Conservation (phyloP, 2,329 filamentous ascomycete genomes). For the Phialophora macrospora region DNA sequence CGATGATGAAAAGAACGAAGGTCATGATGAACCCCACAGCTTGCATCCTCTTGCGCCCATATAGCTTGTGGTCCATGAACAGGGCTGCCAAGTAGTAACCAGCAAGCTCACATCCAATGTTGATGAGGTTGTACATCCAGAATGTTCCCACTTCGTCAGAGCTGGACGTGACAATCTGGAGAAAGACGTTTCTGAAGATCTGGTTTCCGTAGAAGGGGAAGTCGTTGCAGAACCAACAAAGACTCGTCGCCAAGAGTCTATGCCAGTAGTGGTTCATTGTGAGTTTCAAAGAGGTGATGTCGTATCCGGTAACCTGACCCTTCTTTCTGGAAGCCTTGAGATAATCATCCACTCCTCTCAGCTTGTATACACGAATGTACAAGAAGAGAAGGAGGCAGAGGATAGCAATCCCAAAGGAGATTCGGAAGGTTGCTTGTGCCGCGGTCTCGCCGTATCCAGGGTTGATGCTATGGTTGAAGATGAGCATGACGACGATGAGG, state of each 20-base stretch:
- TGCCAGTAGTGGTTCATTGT: conserved; percentile 79
- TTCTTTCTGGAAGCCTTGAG: conserved; percentile 83
- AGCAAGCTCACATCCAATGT: background rate
- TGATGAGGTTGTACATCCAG: conserved; percentile 87
- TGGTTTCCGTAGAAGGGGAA: conserved; percentile 99
- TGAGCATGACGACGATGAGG: conserved; percentile 81
- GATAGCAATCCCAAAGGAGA: conserved; percentile 89
- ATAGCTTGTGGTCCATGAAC: conserved; percentile 92
- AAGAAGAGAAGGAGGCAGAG: conserved; percentile 90
- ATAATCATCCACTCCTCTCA: conserved; percentile 81
- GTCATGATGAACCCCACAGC: conserved; percentile 89
- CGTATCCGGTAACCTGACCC: conserved; percentile 86
- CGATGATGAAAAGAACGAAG: conserved; percentile 68
- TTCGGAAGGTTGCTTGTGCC: conserved; percentile 86
- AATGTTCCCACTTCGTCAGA: conserved; percentile 73
- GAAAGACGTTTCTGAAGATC: conserved; percentile 91
- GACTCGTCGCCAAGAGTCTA: conserved; percentile 41
- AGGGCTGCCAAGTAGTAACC: conserved; percentile 65
- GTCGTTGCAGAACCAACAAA: conserved; percentile 87
- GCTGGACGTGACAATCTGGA: conserved; percentile 73
- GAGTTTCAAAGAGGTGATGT: conserved; percentile 82
- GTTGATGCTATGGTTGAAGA: conserved; percentile 79
- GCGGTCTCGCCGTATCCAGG: conserved; percentile 76
- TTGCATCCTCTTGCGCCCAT: conserved; percentile 95
- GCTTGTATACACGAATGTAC: conserved; percentile 94